A percentile compares a stretch with the other conserved stretches of the same genome.
These are phyloP conservation scores for Botrytis porri DNA, from an alignment of 2,329 filamentous ascomycete genomes.

Conservation along the genomic window DNA sequence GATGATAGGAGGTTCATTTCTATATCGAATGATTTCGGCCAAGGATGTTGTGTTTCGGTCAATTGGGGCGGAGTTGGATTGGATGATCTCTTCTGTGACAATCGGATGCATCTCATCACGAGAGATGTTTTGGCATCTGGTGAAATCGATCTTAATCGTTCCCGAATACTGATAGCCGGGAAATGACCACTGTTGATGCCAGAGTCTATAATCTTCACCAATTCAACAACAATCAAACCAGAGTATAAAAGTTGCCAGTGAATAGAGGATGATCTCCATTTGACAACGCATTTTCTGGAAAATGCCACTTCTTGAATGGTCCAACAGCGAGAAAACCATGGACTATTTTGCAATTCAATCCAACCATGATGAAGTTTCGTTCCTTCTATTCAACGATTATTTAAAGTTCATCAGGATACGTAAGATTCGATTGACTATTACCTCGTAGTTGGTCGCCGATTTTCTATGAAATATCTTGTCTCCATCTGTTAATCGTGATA, in stretches of 20 bases:
- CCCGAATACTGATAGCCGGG: background rate
- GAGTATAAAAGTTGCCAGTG: rapidly evolving
- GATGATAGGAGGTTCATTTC: background rate
- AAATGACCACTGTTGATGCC: background rate
- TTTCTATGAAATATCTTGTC: background rate
- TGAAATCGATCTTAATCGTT: rapidly evolving
- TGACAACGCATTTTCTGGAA: background rate
- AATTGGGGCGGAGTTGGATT: background rate
- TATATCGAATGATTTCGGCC: rapidly evolving
- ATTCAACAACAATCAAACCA: rapidly evolving
- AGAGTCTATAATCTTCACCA: rapidly evolving
- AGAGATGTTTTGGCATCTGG: background rate
- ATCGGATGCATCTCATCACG: background rate
- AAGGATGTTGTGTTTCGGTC: background rate
- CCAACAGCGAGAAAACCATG: background rate
- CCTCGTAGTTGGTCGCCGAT: background rate
- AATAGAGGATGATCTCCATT: background rate
- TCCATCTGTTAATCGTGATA: too few relatives aligned
- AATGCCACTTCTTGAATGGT: background rate
- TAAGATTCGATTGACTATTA: background rate
- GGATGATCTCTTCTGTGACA: too few relatives aligned
- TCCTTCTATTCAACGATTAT: background rate
- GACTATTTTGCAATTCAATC: background rate
- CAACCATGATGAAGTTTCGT: rapidly evolving
- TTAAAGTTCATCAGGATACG: background rate